A percentile compares a stretch with the other conserved stretches of the same genome.
These are phyloP conservation scores for Cephalotrichum gorgonifer DNA, from an alignment of 2,329 filamentous ascomycete species.

Conservation along the genomic window DNA sequence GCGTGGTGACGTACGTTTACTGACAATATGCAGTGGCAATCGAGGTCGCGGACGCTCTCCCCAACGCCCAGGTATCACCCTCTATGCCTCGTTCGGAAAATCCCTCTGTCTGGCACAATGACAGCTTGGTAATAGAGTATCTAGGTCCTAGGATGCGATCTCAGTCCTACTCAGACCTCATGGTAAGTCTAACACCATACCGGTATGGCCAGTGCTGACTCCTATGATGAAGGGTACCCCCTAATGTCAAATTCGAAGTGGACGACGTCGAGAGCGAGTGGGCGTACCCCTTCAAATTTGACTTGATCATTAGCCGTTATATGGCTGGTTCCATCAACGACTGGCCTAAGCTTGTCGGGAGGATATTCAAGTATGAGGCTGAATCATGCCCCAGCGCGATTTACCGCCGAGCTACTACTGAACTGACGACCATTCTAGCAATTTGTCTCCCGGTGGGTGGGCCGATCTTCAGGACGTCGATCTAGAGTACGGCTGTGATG, in stretches of 20 bases:
- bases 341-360: constrained; percentile 38
- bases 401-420: background rate
- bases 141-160: constrained; percentile 13
- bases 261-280: constrained; percentile 49
- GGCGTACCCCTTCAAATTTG: constrained; percentile 42
- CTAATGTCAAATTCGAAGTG: constrained; percentile 44
- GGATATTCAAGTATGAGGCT: constrained; percentile 29
- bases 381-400: no score
- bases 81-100: background rate
- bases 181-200: constrained; percentile 7
- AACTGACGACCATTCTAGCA: no score
- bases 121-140: background rate
- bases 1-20: background rate
- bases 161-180: constrained; percentile 14
- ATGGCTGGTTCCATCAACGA: constrained; percentile 45
- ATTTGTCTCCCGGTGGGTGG: constrained; percentile 44
- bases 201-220: background rate
- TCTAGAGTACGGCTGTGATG: constrained; percentile 13
- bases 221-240: constrained; percentile 30
- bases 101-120: no score
- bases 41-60: constrained; percentile 20
- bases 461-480: constrained; percentile 45
- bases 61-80: constrained; percentile 9
- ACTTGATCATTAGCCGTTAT: constrained; percentile 51
- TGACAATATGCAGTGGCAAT: constrained; percentile 27